Conservation (phyloP, 2,329 filamentous ascomycete genomes). For the Grosmannia serpens region DNA sequence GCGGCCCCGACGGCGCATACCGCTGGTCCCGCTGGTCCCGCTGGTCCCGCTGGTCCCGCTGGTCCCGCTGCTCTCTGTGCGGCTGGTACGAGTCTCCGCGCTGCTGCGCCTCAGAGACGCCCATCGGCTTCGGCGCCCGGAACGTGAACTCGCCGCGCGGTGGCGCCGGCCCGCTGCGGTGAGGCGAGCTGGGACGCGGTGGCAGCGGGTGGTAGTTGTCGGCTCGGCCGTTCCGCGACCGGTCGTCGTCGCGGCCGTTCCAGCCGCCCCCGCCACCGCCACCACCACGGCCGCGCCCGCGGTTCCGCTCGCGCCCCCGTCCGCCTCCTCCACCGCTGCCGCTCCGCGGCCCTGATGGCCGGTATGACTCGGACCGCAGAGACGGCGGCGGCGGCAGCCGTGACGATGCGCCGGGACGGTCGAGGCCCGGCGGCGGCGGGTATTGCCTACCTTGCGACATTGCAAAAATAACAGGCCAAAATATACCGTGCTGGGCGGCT, state of each 20-base stretch:
- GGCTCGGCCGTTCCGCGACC: not conserved
- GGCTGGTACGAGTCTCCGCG: constrained; percentile 32
- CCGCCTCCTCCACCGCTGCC: not conserved
- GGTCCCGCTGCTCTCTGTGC: not conserved
- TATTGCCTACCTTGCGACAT: constrained; percentile 4
- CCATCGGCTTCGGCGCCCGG: constrained; percentile 38
- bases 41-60: not conserved
- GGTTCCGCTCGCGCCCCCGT: not conserved
- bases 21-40: not conserved
- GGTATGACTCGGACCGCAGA: not conserved
- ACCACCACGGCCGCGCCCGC: not conserved
- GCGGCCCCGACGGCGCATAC: constrained; percentile 1
- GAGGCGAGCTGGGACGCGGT: not conserved
- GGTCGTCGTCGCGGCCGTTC: not conserved
- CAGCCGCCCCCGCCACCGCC: not conserved
- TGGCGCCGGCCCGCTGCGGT: constrained; percentile 10
- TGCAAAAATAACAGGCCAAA: not conserved
- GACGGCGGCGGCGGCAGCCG: constrained; percentile 5
- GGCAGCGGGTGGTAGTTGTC: not conserved
- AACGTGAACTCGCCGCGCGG: constrained; percentile 45
- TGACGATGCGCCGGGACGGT: not conserved
- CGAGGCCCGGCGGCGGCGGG: constrained; percentile 9
- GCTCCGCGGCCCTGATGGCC: not conserved
- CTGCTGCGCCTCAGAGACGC: constrained; percentile 36
- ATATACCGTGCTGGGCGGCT: not conserved